Evolutionary conservation across 352 stramenopile species (phyloP).

Genomic region (Globisporangium parvum): DNA sequence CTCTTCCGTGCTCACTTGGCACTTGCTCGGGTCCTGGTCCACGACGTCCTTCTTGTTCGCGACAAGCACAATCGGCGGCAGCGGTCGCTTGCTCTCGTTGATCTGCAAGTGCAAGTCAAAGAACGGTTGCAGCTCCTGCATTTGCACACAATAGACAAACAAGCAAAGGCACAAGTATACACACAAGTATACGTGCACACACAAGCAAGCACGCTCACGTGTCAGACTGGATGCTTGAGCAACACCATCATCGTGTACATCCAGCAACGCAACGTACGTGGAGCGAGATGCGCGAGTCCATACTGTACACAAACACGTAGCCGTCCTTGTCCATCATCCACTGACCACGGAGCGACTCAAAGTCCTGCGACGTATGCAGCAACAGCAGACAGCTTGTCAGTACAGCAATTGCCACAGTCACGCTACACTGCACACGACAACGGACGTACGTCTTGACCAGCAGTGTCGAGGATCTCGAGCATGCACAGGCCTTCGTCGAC

Average conservation of each 20-base stretch:
- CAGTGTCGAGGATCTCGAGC: conserved; percentile 89
- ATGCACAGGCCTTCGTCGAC: conserved; percentile 83
- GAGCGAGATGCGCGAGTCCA: conserved; percentile 84
- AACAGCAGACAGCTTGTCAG: neutral
- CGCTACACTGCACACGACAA: neutral
- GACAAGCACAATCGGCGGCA: conserved; percentile 83
- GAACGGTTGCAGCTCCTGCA: conserved; percentile 80
- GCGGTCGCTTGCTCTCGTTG: conserved; percentile 71
- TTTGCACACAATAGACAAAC: neutral
- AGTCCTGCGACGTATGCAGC: conserved; percentile 39
- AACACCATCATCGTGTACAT: neutral
- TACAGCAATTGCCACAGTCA: neutral
- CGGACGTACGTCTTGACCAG: conserved; percentile 73
- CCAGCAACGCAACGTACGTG: conserved; percentile 33
- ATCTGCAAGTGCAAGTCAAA: conserved; percentile 87
- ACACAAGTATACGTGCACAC: neutral
- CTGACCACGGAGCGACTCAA: conserved; percentile 82
- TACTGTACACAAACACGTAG: conserved; percentile 90
- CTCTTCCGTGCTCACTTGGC: conserved; percentile 83
- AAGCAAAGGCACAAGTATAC: no score
- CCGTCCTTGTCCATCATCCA: conserved; percentile 92
- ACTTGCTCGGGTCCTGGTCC: conserved; percentile 72
- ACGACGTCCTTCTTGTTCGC: conserved; percentile 89
- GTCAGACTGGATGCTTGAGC: neutral
- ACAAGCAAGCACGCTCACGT: neutral